Conservation (phyloP, 306 rosid species). For the Rubus idaeus region DNA sequence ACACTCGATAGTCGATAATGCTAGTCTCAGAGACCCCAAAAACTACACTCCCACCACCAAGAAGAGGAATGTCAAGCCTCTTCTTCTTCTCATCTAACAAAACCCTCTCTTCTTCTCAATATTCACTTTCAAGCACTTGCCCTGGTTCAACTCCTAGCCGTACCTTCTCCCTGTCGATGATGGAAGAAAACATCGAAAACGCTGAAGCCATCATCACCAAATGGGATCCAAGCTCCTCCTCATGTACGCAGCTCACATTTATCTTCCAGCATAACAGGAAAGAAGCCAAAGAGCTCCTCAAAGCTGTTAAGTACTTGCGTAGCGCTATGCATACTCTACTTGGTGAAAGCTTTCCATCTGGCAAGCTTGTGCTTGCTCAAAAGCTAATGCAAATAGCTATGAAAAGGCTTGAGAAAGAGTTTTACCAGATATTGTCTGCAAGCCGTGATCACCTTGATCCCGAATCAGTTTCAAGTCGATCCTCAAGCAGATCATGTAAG, state of each 20-base stretch:
- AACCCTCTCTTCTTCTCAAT: conserved; percentile 19
- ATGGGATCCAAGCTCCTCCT: conserved; percentile 43
- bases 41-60: conserved; percentile 20
- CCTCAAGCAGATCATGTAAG: conserved; percentile 26
- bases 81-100: conserved; percentile 33
- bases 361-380: conserved; percentile 44
- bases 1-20: conserved; percentile 7
- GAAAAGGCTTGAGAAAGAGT: conserved; percentile 51
- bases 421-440: conserved; percentile 36
- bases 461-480: conserved; percentile 35
- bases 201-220: conserved; percentile 40
- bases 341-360: conserved; percentile 18
- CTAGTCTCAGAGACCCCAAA: conserved; percentile 23
- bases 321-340: conserved; percentile 39
- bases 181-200: conserved; percentile 38
- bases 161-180: conserved; percentile 14
- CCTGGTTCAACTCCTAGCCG: conserved; percentile 8
- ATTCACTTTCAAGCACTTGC: conserved; percentile 17
- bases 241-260: conserved; percentile 30
- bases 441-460: conserved; percentile 41
- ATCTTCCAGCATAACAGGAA: conserved; percentile 39
- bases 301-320: conserved; percentile 30
- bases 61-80: conserved; percentile 24
- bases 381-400: conserved; percentile 51
- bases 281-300: conserved; percentile 40